Evolutionary conservation across 2,329 filamentous ascomycete species (phyloP).

Genomic region (Apiospora phragmitis): DNA sequence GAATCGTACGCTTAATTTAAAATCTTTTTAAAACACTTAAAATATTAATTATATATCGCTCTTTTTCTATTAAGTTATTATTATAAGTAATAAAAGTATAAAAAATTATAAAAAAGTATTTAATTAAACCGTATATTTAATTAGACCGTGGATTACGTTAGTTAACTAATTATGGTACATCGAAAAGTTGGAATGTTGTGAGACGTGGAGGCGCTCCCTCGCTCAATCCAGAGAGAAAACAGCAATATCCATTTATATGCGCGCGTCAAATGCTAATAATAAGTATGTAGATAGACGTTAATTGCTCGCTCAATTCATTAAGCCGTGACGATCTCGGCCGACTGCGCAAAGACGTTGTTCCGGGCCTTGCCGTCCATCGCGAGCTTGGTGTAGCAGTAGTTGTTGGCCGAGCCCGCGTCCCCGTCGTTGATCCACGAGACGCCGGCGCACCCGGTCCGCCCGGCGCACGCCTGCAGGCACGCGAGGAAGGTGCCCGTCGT

Average conservation of each 20-base stretch:
- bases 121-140: too few relatives aligned
- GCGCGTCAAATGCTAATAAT: background rate
- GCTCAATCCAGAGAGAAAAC: background rate
- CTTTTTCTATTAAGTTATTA: too few relatives aligned
- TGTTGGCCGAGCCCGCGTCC: background rate
- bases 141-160: too few relatives aligned
- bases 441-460: background rate
- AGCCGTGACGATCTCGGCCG: background rate
- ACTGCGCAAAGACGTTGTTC: background rate
- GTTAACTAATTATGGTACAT: background rate
- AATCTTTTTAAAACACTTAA: too few relatives aligned
- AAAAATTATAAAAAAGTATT: too few relatives aligned
- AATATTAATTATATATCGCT: too few relatives aligned
- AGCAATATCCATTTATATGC: background rate
- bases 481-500: background rate
- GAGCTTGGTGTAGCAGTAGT: conserved; percentile 8
- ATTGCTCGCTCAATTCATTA: background rate
- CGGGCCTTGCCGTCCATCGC: background rate
- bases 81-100: too few relatives aligned
- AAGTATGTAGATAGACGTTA: too few relatives aligned
- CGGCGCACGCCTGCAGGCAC: background rate
- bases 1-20: too few relatives aligned
- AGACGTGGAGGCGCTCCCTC: background rate
- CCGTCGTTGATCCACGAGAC: conserved; percentile 11
- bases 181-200: background rate